Evolutionary conservation across 805 yeast species (phyloP).

Genomic region (Torulaspora franciscae): DNA sequence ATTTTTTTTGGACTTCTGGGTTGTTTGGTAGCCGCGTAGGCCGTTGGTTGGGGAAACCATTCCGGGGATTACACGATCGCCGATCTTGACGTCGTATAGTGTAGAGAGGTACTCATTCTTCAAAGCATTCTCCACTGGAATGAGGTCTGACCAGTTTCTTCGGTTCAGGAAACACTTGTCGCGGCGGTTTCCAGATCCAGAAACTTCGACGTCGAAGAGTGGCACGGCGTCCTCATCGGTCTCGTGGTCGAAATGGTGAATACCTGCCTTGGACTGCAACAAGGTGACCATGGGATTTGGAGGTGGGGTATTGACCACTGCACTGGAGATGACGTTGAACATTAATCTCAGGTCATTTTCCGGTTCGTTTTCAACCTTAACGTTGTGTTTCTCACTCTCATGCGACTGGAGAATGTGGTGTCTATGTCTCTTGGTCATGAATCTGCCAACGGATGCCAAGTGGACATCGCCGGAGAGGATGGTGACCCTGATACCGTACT

Average conservation of each 20-base stretch:
- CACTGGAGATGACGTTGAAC: conserved; percentile 81
- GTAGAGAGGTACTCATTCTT: conserved; percentile 18
- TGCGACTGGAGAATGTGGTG: conserved; percentile 38
- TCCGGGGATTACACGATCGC: conserved; percentile 27
- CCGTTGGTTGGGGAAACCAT: conserved; percentile 31
- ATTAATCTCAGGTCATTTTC: conserved; percentile 70
- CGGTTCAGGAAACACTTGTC: conserved; percentile 47
- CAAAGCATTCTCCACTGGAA: conserved; percentile 45
- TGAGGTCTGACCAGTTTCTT: conserved; percentile 69
- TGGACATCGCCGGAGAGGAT: conserved; percentile 93
- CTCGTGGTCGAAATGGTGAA: conserved; percentile 59
- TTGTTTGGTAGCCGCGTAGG: conserved; percentile 37
- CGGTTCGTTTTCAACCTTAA: conserved; percentile 44
- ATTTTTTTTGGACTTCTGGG: conserved; percentile 10
- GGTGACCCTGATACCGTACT: conserved; percentile 66
- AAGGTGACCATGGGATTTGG: conserved; percentile 79
- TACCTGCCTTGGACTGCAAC: conserved; percentile 55
- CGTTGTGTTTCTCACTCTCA: conserved; percentile 38
- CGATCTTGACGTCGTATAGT: conserved; percentile 11
- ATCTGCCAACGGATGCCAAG: conserved; percentile 75
- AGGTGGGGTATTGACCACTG: conserved; percentile 90
- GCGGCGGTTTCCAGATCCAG: conserved; percentile 45
- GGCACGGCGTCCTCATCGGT: conserved; percentile 83
- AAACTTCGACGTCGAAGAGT: conserved; percentile 56
- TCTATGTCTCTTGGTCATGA: conserved; percentile 51